phyloP scores from a whole-genome alignment of 768 basidiomycete genomes.

The Suillus clintonianus region DNA sequence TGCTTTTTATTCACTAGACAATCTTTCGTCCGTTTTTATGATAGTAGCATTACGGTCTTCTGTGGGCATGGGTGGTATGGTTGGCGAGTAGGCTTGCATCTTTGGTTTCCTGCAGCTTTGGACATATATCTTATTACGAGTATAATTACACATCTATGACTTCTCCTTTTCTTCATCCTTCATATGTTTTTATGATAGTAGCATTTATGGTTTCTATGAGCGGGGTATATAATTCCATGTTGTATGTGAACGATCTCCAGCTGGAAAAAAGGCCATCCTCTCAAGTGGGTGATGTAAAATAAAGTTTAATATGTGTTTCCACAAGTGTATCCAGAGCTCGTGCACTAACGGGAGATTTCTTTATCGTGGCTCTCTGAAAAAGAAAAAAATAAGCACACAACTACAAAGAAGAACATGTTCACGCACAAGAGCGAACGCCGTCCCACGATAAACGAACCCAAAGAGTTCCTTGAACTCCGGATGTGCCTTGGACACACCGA shows the following conservation, averaged over 20 bases:
- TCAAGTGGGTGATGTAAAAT: background rate
- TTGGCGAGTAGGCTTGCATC: too few relatives aligned
- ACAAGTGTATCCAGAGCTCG: background rate
- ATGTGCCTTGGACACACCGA: slow-evolving; percentile 36
- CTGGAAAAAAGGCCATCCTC: background rate
- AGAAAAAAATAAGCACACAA: background rate
- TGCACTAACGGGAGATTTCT: background rate
- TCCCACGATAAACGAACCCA: slow-evolving; percentile 39
- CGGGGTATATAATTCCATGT: background rate
- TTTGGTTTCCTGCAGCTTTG: too few relatives aligned
- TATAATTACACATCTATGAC: too few relatives aligned
- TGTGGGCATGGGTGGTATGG: too few relatives aligned
- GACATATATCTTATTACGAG: too few relatives aligned
- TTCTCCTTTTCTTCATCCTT: background rate
- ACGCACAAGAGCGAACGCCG: slow-evolving; percentile 42
- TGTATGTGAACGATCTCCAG: background rate
- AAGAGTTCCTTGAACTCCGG: slow-evolving; percentile 42
- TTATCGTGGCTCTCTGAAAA: background rate
- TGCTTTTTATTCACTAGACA: background rate
- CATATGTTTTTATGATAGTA: background rate
- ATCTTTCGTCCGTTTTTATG: background rate
- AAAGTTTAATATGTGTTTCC: slow-evolving; percentile 1
- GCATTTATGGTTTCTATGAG: background rate
- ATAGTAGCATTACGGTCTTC: background rate
- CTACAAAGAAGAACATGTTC: background rate